These are phyloP conservation scores for Amoebophrya sp. DNA, from an alignment of 169 alveolate genomes.

Conservation along the genomic window DNA sequence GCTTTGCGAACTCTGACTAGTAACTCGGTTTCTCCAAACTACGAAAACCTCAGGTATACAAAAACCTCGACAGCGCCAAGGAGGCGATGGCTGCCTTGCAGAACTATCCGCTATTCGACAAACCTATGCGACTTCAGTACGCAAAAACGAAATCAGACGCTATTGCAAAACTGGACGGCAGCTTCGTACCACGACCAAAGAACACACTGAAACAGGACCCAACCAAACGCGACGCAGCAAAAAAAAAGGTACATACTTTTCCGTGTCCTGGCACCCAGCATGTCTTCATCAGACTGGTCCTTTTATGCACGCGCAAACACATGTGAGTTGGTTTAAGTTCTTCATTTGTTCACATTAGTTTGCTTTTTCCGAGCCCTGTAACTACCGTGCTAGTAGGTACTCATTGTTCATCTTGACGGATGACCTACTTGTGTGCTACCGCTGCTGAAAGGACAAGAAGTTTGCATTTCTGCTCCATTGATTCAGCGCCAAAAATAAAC, in stretches of 20 bases:
- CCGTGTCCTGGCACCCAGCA: too few relatives aligned
- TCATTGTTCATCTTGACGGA: not conserved
- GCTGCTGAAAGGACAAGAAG: too few relatives aligned
- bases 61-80: not conserved
- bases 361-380: not conserved
- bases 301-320: not conserved
- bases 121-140: constrained; percentile 36
- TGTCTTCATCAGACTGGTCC: not conserved
- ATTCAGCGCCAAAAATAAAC: too few relatives aligned
- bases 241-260: not conserved
- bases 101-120: constrained; percentile 10
- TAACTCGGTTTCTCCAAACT: too few relatives aligned
- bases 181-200: not conserved
- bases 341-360: not conserved
- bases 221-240: not conserved
- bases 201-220: not conserved
- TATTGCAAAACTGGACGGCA: constrained; percentile 46
- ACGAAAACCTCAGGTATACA: not conserved
- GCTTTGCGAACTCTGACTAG: too few relatives aligned
- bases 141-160: constrained; percentile 41
- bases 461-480: too few relatives aligned
- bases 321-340: not conserved
- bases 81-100: not conserved
- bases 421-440: too few relatives aligned
- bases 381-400: not conserved